Evolutionary conservation across 2,329 filamentous ascomycete genomes (phyloP).

Genomic region (Scortechinia acanthostroma): DNA sequence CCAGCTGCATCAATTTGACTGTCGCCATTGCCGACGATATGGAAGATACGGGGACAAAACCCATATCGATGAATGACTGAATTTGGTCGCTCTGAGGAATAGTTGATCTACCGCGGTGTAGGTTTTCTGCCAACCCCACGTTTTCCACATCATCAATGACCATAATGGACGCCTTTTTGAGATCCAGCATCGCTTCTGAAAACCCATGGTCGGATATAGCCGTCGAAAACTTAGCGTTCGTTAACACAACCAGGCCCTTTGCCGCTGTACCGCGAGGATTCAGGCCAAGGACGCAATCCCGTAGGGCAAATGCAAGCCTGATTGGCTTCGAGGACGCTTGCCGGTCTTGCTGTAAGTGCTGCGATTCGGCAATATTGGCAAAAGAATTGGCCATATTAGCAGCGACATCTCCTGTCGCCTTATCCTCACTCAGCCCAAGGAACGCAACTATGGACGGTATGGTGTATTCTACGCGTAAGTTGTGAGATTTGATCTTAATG

Average conservation of each 20-base stretch:
- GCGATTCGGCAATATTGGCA: slow-evolving; percentile 61
- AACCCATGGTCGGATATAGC: slow-evolving; percentile 58
- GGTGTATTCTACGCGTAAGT: slow-evolving; percentile 80
- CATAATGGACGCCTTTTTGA: slow-evolving; percentile 77
- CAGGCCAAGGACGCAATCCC: slow-evolving; percentile 76
- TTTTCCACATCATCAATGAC: slow-evolving; percentile 67
- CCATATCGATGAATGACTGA: slow-evolving; percentile 47
- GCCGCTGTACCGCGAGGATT: slow-evolving; percentile 72
- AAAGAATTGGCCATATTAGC: slow-evolving; percentile 73
- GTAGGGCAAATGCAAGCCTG: slow-evolving; percentile 67
- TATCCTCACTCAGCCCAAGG: slow-evolving; percentile 61
- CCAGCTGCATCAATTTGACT: slow-evolving; percentile 50
- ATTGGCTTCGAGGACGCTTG: slow-evolving; percentile 21
- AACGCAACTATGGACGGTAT: slow-evolving; percentile 77
- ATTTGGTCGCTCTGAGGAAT: slow-evolving; percentile 31
- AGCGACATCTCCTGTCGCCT: slow-evolving; percentile 68
- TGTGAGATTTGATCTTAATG: slow-evolving; percentile 79
- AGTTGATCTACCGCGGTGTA: slow-evolving; percentile 13
- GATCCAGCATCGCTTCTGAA: slow-evolving; percentile 55
- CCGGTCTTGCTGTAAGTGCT: slow-evolving; percentile 27
- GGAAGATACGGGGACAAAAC: slow-evolving; percentile 80
- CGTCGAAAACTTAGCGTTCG: slow-evolving; percentile 68
- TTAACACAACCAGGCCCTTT: slow-evolving; percentile 73
- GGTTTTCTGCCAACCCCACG: slow-evolving; percentile 24
- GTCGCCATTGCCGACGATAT: slow-evolving; percentile 73